Evolutionary conservation across 179 eudicot genomes (phyloP).

Genomic region (Corrigiola litoralis): DNA sequence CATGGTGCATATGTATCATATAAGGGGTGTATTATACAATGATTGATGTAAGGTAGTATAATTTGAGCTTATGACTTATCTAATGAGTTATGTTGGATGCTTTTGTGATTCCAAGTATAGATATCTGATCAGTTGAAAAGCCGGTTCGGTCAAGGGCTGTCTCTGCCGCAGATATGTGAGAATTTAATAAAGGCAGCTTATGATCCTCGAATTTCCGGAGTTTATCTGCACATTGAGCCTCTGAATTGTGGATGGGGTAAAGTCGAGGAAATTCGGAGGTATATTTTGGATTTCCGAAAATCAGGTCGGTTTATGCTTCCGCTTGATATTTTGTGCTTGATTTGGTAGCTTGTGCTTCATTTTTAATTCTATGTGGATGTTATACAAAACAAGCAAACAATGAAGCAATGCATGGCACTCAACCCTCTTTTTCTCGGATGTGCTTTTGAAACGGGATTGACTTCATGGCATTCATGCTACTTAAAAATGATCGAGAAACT

Average conservation of each 20-base stretch:
- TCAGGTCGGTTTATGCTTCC: constrained; percentile 44
- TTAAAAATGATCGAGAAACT: too few species aligned
- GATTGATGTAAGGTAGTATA: too few species aligned
- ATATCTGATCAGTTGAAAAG: constrained; percentile 79
- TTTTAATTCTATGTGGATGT: background rate
- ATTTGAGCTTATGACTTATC: too few species aligned
- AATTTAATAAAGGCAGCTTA: constrained; percentile 85
- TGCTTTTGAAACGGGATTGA: too few species aligned
- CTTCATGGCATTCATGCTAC: too few species aligned
- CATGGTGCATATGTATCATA: too few species aligned
- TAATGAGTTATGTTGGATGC: too few species aligned
- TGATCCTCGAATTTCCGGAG: constrained; percentile 88
- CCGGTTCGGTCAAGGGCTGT: constrained; percentile 67
- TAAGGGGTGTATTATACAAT: too few species aligned
- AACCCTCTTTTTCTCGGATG: too few species aligned
- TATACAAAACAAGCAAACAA: background rate
- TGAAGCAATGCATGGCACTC: background rate
- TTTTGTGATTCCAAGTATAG: constrained; percentile 32
- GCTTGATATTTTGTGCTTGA: background rate
- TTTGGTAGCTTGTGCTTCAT: background rate
- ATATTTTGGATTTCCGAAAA: constrained; percentile 76
- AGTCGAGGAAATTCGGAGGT: constrained; percentile 88
- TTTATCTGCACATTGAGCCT: constrained; percentile 82
- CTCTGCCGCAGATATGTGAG: constrained; percentile 91
- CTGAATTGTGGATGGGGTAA: constrained; percentile 92